Evolutionary conservation across 2,329 filamentous ascomycete genomes (phyloP), one percentile per base, ranked within the genome.

Genomic region (Sporothrix phasma): DNA sequence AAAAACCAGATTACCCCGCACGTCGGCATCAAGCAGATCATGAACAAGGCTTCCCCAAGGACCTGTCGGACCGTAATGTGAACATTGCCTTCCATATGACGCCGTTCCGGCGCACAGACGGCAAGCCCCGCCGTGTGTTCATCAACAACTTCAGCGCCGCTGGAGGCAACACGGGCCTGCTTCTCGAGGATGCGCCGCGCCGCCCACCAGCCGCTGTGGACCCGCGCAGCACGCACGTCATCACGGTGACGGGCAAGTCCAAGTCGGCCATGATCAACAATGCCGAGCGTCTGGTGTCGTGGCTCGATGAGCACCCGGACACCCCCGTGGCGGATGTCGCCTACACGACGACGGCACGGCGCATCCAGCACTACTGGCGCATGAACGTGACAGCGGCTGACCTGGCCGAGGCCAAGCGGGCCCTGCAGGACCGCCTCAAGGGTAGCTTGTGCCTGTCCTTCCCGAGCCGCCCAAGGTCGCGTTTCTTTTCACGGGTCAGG

Each of bases 81-180:
- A 78, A 81, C 68, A 86, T 88, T 68, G 79, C 84, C 1, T 78
- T 81, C 66, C 76, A 84, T 67, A 71, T 78, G 59, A 81, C 80
- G 0, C 77, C 79, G 0, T 83, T 83, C 73, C 70, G 70, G 65
- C 77, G 84, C 60, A 75, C 73, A 34, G 76, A 82, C 56, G 77
- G 76, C 22, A 77, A 77, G 69, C 78, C 77, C 2, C 75, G 80
- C 31, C 74, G 76, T 5, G 75, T 81, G 8, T 82, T 83, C 65
- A 73, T 88, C 67, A 90, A 90, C 76, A 88, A 88, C 75, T 89
- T 88, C 71, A 84, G 83, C 67, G 88, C 87, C 6, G 85, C 87
- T 62, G 87, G 87, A 68, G 87, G 88, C 39, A 90, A 90, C 73
- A 88, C 87, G 1, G 83, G 85, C 17, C 72, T 89, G 26, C 73